These are phyloP conservation scores for Paramecium octaurelia DNA, from an alignment of 73 alveolate species.

Conservation along the genomic window DNA sequence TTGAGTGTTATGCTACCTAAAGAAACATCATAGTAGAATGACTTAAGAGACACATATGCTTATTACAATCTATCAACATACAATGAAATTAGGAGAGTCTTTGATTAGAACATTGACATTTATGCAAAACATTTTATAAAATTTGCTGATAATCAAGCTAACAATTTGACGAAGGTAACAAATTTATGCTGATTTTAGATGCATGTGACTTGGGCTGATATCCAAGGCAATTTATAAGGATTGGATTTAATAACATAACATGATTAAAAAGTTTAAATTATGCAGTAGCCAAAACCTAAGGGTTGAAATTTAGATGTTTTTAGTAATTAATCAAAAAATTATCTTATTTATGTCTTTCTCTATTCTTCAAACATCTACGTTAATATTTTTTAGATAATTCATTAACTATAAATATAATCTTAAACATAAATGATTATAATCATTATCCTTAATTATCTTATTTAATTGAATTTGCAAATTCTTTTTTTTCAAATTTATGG, in stretches of 20 bases:
- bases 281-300: background rate
- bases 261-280: background rate
- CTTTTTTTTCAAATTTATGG: background rate
- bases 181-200: background rate
- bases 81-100: background rate
- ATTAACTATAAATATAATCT: background rate
- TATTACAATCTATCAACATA: background rate
- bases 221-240: background rate
- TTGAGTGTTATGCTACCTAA: background rate
- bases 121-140: conserved; percentile 4
- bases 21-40: conserved; percentile 27
- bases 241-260: background rate
- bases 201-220: conserved; percentile 22
- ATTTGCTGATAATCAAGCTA: background rate
- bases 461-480: background rate
- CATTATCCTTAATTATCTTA: background rate
- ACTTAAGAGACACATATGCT: conserved; percentile 17
- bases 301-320: background rate
- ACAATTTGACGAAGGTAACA: background rate
- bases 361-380: too few relatives aligned
- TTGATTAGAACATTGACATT: background rate
- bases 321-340: background rate
- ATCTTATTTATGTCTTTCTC: background rate
- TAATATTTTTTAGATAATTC: too few relatives aligned
- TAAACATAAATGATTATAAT: background rate